Conservation (phyloP, 2,329 filamentous ascomycete genomes). For the Ceratocystis albifundus region DNA sequence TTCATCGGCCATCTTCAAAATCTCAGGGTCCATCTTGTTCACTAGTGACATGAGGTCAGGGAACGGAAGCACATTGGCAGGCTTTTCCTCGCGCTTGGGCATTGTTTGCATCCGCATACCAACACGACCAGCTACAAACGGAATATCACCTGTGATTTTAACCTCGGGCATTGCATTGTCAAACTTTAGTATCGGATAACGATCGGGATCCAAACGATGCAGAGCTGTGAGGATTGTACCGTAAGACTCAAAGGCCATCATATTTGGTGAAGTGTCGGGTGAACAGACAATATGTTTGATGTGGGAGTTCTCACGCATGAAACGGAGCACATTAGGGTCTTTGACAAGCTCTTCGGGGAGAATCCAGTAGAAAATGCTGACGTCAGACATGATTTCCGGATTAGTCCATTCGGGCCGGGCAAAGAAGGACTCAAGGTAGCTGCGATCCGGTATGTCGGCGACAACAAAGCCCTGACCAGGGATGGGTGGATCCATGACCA, state of each 20-base stretch:
- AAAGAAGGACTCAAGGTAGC: constrained; percentile 60
- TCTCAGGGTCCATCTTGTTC: constrained; percentile 32
- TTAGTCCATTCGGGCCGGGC: constrained; percentile 61
- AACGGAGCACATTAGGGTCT: constrained; percentile 52
- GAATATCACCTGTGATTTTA: constrained; percentile 22
- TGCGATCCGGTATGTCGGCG: constrained; percentile 60
- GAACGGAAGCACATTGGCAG: constrained; percentile 37
- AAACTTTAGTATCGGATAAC: constrained; percentile 59
- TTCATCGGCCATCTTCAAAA: constrained; percentile 42
- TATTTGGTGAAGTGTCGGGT: constrained; percentile 61
- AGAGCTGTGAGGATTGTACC: constrained; percentile 58
- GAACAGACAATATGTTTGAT: constrained; percentile 70
- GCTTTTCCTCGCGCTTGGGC: constrained; percentile 37
- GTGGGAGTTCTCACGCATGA: constrained; percentile 51
- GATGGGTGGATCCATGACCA: constrained; percentile 62
- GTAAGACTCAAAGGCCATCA: constrained; percentile 56
- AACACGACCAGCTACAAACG: constrained; percentile 34
- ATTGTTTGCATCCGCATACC: constrained; percentile 39
- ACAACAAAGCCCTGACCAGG: constrained; percentile 66
- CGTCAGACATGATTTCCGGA: constrained; percentile 46
- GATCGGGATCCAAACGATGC: constrained; percentile 57
- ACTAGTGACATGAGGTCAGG: constrained; percentile 38
- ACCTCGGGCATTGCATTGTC: constrained; percentile 39
- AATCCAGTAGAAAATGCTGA: constrained; percentile 69
- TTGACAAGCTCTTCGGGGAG: constrained; percentile 56